Conservation (phyloP, 179 eudicot genomes). For the Beta lomatogona region DNA sequence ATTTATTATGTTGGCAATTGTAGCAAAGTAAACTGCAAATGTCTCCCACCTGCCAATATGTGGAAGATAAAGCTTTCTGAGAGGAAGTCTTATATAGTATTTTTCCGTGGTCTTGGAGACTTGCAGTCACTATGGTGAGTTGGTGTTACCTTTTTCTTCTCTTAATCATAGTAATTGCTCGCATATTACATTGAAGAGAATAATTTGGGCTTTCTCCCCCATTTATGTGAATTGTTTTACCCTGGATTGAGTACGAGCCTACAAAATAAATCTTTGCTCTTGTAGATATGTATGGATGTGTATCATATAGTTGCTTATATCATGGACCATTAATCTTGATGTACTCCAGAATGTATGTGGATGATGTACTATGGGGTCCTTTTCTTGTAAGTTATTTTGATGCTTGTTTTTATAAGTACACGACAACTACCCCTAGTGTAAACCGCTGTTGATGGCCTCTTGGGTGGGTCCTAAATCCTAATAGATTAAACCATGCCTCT, state of each 20-base stretch:
- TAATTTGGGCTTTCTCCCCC: neutral
- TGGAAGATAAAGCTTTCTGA: neutral
- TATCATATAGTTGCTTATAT: neutral
- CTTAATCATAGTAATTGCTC: neutral
- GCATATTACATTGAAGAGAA: neutral
- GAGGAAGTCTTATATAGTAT: neutral
- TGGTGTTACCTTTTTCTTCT: neutral
- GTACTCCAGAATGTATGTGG: neutral
- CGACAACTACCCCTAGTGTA: neutral
- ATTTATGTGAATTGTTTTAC: neutral
- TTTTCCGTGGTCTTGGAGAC: neutral
- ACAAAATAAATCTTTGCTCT: neutral
- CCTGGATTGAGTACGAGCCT: neutral
- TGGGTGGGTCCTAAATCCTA: no score
- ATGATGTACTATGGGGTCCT: neutral
- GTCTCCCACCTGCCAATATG: neutral
- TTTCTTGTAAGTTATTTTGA: neutral
- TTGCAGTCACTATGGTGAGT: neutral
- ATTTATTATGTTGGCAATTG: no score
- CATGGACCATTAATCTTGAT: neutral
- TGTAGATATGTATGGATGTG: neutral
- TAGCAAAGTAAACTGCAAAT: neutral
- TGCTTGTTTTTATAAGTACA: neutral
- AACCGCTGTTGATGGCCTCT: neutral
- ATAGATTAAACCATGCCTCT: neutral